Evolutionary conservation across 768 basidiomycete genomes (phyloP).

Genomic region (Kwoniella mangroviensis): DNA sequence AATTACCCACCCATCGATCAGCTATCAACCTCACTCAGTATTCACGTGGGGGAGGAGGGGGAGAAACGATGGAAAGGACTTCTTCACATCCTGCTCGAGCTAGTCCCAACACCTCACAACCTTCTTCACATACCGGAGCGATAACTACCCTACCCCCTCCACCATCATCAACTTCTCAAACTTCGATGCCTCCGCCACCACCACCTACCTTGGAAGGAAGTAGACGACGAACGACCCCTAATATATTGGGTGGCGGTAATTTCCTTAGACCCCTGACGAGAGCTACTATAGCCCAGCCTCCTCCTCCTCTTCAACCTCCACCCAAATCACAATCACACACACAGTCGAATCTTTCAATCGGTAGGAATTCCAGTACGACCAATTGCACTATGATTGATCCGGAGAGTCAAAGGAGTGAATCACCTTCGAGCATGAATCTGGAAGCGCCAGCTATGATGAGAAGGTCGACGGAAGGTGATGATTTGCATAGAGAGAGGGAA

Average conservation of each 20-base stretch:
- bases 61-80: slow-evolving; percentile 33
- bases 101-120: slow-evolving; percentile 22
- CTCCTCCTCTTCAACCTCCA: background rate
- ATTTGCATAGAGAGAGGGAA: slow-evolving; percentile 27
- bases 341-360: background rate
- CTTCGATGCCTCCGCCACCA: slow-evolving; percentile 1
- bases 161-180: background rate
- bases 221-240: slow-evolving; percentile 28
- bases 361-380: slow-evolving; percentile 2
- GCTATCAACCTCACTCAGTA: slow-evolving; percentile 40
- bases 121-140: slow-evolving; percentile 14
- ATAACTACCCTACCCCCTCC: slow-evolving; percentile 11
- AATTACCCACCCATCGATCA: slow-evolving; percentile 27
- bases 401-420: background rate
- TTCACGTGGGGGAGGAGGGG: slow-evolving; percentile 15
- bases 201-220: slow-evolving; percentile 10
- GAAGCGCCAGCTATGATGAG: slow-evolving; percentile 47
- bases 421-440: background rate
- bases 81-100: slow-evolving; percentile 18
- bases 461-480: slow-evolving; percentile 43
- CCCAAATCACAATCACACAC: background rate
- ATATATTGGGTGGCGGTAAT: slow-evolving; percentile 40
- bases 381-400: background rate
- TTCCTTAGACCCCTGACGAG: slow-evolving; percentile 47
- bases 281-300: slow-evolving; percentile 14